Base-by-base conservation (phyloP, 202 grass and related monocot species). In the Schoenoplectus triqueter region DNA sequence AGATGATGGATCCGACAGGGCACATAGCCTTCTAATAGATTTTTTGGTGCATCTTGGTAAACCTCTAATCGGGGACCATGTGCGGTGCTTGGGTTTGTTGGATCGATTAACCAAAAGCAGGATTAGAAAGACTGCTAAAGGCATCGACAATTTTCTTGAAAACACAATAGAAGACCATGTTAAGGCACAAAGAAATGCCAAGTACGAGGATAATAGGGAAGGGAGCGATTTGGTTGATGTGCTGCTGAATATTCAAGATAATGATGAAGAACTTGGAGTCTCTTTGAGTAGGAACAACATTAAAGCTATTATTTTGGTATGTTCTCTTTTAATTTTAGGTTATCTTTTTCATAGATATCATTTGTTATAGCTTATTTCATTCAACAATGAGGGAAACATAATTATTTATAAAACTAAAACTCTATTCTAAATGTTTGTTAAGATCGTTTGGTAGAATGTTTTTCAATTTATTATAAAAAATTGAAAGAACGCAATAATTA, bases 231-330 rank as follows among this genome's bases (percentile, higher is more conserved):
- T 86, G 60, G 78, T 87, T 81, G 78, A 87, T 54, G 15, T 87
- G 31, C 63, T 87, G 78, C 57, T 87, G 3, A 59, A 60, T 20
- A 59, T 82, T 63, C 50, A 84, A 42, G 10, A 84, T 39, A 86
- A 73, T 52, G 82, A 89, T 40, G 85, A 71, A 0, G 62, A 54
- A 0, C 44, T n/a, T 1, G 80, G 71, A 19, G 1, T 59, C 31
- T 55, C 45, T 2, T 73, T 92, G 1, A 84, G 84, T 15, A 72
- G 79, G 67, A 68, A 66, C 11, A 86, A 80, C 73, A 75, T 89
- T 10, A 95, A 95, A 72, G 90, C 85, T 7, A 40, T 95, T n/a
- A 81, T 89, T 61, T 66, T 86, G 54, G 88, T 94, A 89, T 80
- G 52, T 61, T 64, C 15, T 56, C 55, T 48, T 60, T 60, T 48